phyloP scores from a whole-genome alignment of 2,329 filamentous ascomycete species.

The Colletotrichum eremochloae region DNA sequence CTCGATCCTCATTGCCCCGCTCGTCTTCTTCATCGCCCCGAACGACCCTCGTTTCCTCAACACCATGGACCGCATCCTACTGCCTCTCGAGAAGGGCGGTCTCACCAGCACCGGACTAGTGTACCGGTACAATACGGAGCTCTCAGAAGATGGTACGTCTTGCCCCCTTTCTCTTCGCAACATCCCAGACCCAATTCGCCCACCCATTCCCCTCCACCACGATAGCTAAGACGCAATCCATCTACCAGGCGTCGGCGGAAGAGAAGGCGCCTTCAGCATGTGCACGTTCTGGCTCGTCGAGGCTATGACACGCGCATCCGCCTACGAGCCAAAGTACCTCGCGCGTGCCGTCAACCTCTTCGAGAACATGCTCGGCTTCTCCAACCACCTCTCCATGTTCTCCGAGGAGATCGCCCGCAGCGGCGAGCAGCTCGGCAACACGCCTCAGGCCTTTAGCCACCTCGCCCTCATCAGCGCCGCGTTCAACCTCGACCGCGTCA shows the following conservation, averaged over 20 bases:
- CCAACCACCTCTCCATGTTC: slow-evolving; percentile 83
- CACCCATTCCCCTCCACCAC: neutral
- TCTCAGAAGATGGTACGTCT: slow-evolving; percentile 76
- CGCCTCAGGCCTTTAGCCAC: slow-evolving; percentile 84
- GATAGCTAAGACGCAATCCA: neutral
- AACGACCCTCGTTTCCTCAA: slow-evolving; percentile 82
- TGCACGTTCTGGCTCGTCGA: slow-evolving; percentile 88
- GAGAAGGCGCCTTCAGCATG: slow-evolving; percentile 84
- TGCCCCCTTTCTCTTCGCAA: neutral
- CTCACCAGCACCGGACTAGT: slow-evolving; percentile 82
- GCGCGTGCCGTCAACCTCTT: slow-evolving; percentile 76
- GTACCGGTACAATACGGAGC: slow-evolving; percentile 78
- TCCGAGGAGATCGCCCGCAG: slow-evolving; percentile 82
- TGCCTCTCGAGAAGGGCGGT: slow-evolving; percentile 80
- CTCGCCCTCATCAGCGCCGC: slow-evolving; percentile 81
- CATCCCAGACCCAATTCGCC: neutral
- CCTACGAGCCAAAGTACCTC: slow-evolving; percentile 75
- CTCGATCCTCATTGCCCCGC: slow-evolving; percentile 79
- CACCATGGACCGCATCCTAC: slow-evolving; percentile 79
- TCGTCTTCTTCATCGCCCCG: slow-evolving; percentile 84
- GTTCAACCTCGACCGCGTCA: slow-evolving; percentile 77
- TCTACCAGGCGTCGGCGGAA: slow-evolving; percentile 74
- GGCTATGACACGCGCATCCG: slow-evolving; percentile 77
- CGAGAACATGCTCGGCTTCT: slow-evolving; percentile 82
- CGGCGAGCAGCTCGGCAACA: slow-evolving; percentile 84